Evolutionary conservation across 1,284 basidiomycete species (phyloP), one percentile per base, ranked within the genome.

Genomic region (Apiotrichum sp.): DNA sequence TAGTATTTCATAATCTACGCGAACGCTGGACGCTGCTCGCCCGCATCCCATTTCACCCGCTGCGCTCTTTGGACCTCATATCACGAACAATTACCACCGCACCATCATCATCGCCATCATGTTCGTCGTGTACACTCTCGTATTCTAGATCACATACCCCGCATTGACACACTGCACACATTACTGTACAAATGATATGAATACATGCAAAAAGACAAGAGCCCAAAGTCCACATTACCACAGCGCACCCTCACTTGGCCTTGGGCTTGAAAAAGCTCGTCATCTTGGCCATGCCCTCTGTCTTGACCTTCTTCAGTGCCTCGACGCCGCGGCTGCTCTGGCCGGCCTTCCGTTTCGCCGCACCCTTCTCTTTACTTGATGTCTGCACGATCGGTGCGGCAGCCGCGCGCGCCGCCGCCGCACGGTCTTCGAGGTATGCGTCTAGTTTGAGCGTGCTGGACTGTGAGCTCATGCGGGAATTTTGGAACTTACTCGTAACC

Each of bases 241-340:
- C n/a, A 16, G 3, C 11, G 9, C 11, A 9, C n/a, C 4, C 10
- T 41, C 6, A 46, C 53, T 54, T 50, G 32, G 62, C 63, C 58
- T 73, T 73, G 2, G 71, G 69, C 57, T 72, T 72, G 64, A 74
- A 74, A 59, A 74, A 74, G 50, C 62, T 69, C 10, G 73, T 73
- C 62, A 74, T 58, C 58, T 74, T 74, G 46, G 62, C 47, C 73
- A 74, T 74, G 13, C 61, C 67, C 9, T 55, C 58, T 16, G 73
- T 74, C 53, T 72, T 72, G 56, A 74, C 73, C 57, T 73, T 74
- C 49, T 74, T 74, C 36, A 74, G 58, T 29, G 64, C 53, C 57
- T 72, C 72, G 42, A 74, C 72, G 35, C 73, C 73, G 40, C 68
- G 54, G 8, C 62, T 65, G 2, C 57, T 53, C 4, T 59, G 50